phyloP scores from a whole-genome alignment of 2,329 filamentous ascomycete species.

The Pseudonectria buxi region DNA sequence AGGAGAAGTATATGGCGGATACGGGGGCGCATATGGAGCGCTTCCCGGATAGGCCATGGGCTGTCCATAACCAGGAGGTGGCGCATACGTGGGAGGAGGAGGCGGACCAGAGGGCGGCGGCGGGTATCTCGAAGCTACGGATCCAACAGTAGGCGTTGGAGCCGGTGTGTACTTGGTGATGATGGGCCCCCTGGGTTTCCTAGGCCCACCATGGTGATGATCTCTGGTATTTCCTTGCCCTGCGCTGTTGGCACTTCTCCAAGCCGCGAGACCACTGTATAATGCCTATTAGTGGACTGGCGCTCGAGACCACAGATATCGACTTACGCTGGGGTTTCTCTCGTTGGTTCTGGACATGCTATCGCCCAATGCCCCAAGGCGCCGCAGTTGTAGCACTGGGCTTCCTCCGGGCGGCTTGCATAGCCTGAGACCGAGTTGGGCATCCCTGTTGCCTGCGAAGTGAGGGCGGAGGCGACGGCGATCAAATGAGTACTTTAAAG shows the following conservation, averaged over 20 bases:
- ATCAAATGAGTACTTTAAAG: too few relatives aligned
- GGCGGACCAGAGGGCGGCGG: conserved; percentile 13
- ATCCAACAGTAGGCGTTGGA: conserved; percentile 11
- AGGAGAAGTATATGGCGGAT: conserved; percentile 3
- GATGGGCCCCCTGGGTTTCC: conserved; percentile 27
- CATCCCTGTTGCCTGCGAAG: conserved; percentile 18
- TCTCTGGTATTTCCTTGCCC: conserved; percentile 21
- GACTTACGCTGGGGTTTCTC: conserved; percentile 45
- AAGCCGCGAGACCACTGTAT: conserved; percentile 29
- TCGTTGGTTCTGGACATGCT: conserved; percentile 45
- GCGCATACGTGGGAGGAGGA: conserved; percentile 16
- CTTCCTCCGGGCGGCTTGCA: conserved; percentile 26
- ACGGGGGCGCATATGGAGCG: conserved; percentile 3
- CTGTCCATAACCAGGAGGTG: conserved; percentile 9
- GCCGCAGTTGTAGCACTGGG: conserved; percentile 50
- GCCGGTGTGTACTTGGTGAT: conserved; percentile 30
- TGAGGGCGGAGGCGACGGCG: too few relatives aligned
- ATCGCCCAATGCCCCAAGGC: conserved; percentile 44
- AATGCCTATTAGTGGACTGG: conserved; percentile 4
- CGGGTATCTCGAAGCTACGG: conserved; percentile 15
- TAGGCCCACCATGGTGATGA: conserved; percentile 24
- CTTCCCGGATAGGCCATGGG: conserved; percentile 9
- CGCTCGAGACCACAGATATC: conserved; percentile 1
- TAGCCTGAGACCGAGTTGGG: conserved; percentile 22
- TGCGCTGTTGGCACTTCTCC: conserved; percentile 27